Evolutionary conservation across 768 basidiomycete genomes (phyloP), one percentile per base, ranked within the genome.

Genomic region (Podaxis sp.): DNA sequence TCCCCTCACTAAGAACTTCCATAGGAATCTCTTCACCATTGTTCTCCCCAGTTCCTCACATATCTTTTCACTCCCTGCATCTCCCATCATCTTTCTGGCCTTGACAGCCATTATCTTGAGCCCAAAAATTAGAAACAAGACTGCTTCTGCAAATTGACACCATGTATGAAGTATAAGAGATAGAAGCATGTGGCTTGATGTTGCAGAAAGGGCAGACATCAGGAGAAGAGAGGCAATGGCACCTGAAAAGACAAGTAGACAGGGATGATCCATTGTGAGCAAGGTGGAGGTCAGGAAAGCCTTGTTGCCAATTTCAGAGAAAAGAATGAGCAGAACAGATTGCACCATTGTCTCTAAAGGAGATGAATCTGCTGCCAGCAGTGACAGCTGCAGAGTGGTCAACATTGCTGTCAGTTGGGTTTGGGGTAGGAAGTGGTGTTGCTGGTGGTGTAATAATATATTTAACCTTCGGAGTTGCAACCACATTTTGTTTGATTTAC

Each of bases 271-370:
- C 87, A 95, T 95, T 8, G 96, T 95, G 69, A 86, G 91, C 70
- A 88, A 93, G 78, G 83, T 83, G 28, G 83, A 80, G 56, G 95
- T 94, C 57, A 96, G 94, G 53, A 96, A 89, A 0, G 96, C 98
- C 74, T 98, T 97, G 86, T 98, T 96, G 26, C 96, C 96, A 48
- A 96, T 90, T 80, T 95, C 93, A 2, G 93, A 94, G 72, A 91
- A 81, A 38, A 98, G 89, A 69, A 97, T 98, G 88, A 96, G 95
- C 65, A 83, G 74, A 78, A 95, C 94, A 5, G 93, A 86, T 70
- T 94, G 90, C 4, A 84, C 63, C 64, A 96, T 84, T 8, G 87
- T 90, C 66, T 88, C 61, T 9, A 62, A 13, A 15, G 28, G 15
- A 8, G 61, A 39, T 17, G 61, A 30, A 11, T 56, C 61, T 38